Percentiles rank a stretch among this genome's conserved stretches.
phyloP scores from a whole-genome alignment of 352 stramenopile genomes.

The Pythium phragmiticola region DNA sequence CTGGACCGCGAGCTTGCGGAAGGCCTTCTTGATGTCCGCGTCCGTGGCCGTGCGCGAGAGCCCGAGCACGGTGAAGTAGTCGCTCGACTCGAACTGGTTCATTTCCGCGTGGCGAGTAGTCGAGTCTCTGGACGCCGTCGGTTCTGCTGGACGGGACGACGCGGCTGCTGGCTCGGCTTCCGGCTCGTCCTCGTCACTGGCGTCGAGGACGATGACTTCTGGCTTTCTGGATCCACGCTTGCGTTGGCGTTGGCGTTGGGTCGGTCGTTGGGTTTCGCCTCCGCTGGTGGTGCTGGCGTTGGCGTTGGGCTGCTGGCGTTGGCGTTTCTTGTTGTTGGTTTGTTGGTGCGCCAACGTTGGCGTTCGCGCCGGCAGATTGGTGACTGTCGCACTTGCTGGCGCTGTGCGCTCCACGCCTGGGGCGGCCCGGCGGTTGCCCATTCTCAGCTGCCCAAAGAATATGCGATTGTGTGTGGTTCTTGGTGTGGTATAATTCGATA shows the following conservation, averaged over 20 bases:
- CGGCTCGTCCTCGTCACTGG: slow-evolving; percentile 3
- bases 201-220: slow-evolving; percentile 22
- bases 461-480: too few relatives aligned
- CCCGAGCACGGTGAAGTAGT: slow-evolving; percentile 71
- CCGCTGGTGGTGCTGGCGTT: slow-evolving; percentile 2
- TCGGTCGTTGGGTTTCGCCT: neutral
- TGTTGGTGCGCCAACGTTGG: neutral
- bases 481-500: slow-evolving; percentile 5
- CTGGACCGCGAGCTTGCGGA: slow-evolving; percentile 75
- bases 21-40: slow-evolving; percentile 64
- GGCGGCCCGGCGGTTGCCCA: slow-evolving; percentile 16
- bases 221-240: slow-evolving; percentile 10
- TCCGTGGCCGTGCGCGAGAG: slow-evolving; percentile 40
- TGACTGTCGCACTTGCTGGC: neutral
- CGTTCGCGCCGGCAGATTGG: neutral
- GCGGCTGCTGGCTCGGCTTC: slow-evolving; percentile 5
- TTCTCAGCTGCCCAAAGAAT: slow-evolving; percentile 1
- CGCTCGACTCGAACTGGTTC: slow-evolving; percentile 58
- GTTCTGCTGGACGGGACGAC: neutral
- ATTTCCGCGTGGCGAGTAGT: slow-evolving; percentile 18
- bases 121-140: neutral
- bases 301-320: slow-evolving; percentile 6
- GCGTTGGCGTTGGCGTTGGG: neutral
- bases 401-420: neutral
- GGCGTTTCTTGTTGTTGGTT: neutral